Evolutionary conservation across 2,329 filamentous ascomycete genomes (phyloP).

Genomic region (Hypoxylon rubiginosum): DNA sequence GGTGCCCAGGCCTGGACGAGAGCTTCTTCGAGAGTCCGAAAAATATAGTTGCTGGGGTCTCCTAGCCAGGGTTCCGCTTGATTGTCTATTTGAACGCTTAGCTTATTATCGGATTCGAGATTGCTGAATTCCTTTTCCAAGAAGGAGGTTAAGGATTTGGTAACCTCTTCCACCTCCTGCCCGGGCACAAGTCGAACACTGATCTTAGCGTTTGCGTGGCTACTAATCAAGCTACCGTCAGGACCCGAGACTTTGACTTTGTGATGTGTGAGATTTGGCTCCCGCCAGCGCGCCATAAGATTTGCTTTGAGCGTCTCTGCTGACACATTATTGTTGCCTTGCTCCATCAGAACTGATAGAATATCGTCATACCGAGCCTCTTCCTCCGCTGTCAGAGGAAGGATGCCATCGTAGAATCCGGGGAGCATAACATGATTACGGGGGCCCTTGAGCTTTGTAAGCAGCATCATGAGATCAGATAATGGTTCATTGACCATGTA

Average conservation of each 20-base stretch:
- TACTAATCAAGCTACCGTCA: slow-evolving; percentile 91
- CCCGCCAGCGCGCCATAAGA: slow-evolving; percentile 94
- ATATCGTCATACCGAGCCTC: slow-evolving; percentile 88
- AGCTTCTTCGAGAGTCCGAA: slow-evolving; percentile 86
- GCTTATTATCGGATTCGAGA: slow-evolving; percentile 83
- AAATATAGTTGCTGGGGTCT: slow-evolving; percentile 90
- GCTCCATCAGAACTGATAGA: slow-evolving; percentile 78
- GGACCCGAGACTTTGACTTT: slow-evolving; percentile 92
- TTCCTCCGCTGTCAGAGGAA: slow-evolving; percentile 80
- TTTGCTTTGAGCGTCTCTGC: slow-evolving; percentile 82
- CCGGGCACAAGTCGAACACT: slow-evolving; percentile 94
- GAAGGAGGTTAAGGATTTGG: slow-evolving; percentile 74
- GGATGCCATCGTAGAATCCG: slow-evolving; percentile 87
- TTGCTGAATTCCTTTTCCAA: slow-evolving; percentile 77
- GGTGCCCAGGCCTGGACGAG: slow-evolving; percentile 87
- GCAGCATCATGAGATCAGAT: slow-evolving; percentile 87
- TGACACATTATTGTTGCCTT: slow-evolving; percentile 72
- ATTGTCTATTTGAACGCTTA: slow-evolving; percentile 89
- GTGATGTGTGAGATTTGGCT: slow-evolving; percentile 94
- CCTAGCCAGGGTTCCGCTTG: slow-evolving; percentile 97
- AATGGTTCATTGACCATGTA: slow-evolving; percentile 90
- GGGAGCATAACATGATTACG: slow-evolving; percentile 88
- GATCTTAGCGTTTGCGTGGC: slow-evolving; percentile 87
- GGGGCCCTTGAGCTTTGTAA: slow-evolving; percentile 84
- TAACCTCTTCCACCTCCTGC: slow-evolving; percentile 86